These are phyloP conservation scores for Juglanconis juglandina DNA, from an alignment of 2,329 filamentous ascomycete genomes.

Conservation along the genomic window DNA sequence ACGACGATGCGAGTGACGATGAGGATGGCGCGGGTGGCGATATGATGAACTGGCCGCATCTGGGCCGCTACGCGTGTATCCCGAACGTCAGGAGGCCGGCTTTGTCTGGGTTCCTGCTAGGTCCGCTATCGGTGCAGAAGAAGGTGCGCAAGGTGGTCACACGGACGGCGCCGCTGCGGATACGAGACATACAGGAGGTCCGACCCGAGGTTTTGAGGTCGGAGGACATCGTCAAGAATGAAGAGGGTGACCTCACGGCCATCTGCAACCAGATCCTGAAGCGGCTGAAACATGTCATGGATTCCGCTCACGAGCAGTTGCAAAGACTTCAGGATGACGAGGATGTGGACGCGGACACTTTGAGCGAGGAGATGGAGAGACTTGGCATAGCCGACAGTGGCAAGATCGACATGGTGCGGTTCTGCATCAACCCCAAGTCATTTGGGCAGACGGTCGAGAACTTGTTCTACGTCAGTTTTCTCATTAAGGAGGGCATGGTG, in stretches of 20 bases:
- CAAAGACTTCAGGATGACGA: constrained; percentile 39
- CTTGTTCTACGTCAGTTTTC: constrained; percentile 91
- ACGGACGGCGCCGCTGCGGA: constrained; percentile 67
- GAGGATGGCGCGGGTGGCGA: constrained; percentile 69
- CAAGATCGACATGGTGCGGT: constrained; percentile 77
- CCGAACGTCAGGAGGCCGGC: constrained; percentile 71
- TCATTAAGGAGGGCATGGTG: constrained; percentile 81
- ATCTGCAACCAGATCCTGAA: constrained; percentile 73
- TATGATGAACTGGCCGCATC: constrained; percentile 78
- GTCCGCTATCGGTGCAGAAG: constrained; percentile 85
- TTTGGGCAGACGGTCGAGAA: constrained; percentile 97
- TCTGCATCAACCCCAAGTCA: constrained; percentile 83
- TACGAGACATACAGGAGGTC: constrained; percentile 65
- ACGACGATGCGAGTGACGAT: constrained; percentile 49
- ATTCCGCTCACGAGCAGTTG: constrained; percentile 44
- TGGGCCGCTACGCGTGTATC: constrained; percentile 75
- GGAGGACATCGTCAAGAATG: constrained; percentile 70
- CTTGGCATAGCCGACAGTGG: constrained; percentile 64
- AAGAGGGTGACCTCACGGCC: constrained; percentile 73
- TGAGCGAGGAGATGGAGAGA: constrained; percentile 56
- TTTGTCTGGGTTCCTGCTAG: constrained; percentile 79
- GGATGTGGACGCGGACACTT: constrained; percentile 44
- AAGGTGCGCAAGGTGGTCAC: constrained; percentile 68
- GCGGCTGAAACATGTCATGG: constrained; percentile 51
- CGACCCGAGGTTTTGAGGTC: constrained; percentile 74